Percentiles rank a stretch among this genome's conserved stretches.
phyloP scores from a whole-genome alignment of 257 asterid species.

The Primulina tabacum region DNA sequence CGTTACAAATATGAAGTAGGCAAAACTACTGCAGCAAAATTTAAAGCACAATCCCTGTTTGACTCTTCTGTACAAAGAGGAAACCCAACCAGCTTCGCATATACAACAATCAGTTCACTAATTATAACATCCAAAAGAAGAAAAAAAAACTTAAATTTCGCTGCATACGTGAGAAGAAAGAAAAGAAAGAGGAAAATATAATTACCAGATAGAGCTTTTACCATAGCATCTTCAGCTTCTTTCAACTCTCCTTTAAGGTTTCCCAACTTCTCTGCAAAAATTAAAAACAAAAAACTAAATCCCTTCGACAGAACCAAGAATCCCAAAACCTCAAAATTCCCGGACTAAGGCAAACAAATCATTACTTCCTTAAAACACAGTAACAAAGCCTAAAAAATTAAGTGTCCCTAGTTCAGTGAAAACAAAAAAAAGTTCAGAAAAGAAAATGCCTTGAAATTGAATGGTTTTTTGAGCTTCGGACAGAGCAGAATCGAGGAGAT shows the following conservation, averaged over 20 bases:
- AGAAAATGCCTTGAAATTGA: slow-evolving; percentile 51
- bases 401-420: slow-evolving; percentile 26
- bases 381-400: not conserved
- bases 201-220: slow-evolving; percentile 80
- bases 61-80: no score
- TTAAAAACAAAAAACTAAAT: not conserved
- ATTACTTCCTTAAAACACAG: not conserved
- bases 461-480: slow-evolving; percentile 52
- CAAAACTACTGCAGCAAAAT: no score
- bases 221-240: slow-evolving; percentile 69
- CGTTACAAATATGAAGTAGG: no score
- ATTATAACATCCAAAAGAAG: not conserved
- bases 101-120: not conserved
- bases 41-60: not conserved
- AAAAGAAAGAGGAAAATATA: slow-evolving; percentile 6
- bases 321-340: not conserved
- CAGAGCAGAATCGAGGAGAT: slow-evolving; percentile 41
- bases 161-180: not conserved
- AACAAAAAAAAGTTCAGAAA: not conserved
- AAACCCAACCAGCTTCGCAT: not conserved
- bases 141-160: not conserved
- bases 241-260: slow-evolving; percentile 58
- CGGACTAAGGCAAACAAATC: not conserved
- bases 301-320: not conserved
- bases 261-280: slow-evolving; percentile 52